These are phyloP conservation scores for Cadophora gregata DNA, from an alignment of 2,329 filamentous ascomycete species.

Conservation along the genomic window DNA sequence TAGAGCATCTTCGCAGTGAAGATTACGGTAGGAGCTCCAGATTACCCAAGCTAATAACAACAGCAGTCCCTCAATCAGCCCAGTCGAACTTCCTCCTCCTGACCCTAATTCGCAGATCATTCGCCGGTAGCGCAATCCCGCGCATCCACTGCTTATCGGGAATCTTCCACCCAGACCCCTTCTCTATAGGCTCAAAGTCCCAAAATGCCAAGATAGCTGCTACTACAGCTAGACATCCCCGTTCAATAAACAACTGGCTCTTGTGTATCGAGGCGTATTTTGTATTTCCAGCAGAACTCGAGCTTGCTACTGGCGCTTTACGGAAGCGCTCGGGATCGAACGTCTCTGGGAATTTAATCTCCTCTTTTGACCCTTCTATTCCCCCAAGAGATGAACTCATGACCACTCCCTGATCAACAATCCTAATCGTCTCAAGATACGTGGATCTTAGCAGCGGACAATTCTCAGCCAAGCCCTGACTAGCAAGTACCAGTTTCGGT, in stretches of 20 bases:
- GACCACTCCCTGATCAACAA: background rate
- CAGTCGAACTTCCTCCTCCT: conserved; percentile 46
- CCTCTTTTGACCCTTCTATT: conserved; percentile 17
- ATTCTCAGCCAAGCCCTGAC: conserved; percentile 48
- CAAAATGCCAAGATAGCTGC: conserved; percentile 13
- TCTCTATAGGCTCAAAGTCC: conserved; percentile 8
- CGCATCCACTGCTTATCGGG: conserved; percentile 55
- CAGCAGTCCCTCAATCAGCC: conserved; percentile 17
- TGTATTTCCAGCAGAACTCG: background rate
- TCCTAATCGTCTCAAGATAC: conserved; percentile 19
- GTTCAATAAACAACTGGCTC: conserved; percentile 11
- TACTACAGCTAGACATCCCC: conserved; percentile 9
- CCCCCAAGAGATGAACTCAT: too few species aligned
- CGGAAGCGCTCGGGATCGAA: conserved; percentile 16
- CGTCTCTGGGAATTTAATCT: conserved; percentile 45
- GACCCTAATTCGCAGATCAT: conserved; percentile 60
- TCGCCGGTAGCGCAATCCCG: conserved; percentile 56
- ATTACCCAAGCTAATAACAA: background rate
- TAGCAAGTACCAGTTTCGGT: conserved; percentile 49
- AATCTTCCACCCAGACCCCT: conserved; percentile 52
- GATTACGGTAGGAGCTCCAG: background rate
- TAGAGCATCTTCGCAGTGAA: too few species aligned
- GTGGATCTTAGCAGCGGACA: conserved; percentile 18
- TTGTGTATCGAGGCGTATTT: background rate
- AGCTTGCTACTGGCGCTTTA: conserved; percentile 38